Evolutionary conservation across 1,284 basidiomycete species (phyloP), one percentile per base, ranked within the genome.

Genomic region (Bondarzewia mesenterica): DNA sequence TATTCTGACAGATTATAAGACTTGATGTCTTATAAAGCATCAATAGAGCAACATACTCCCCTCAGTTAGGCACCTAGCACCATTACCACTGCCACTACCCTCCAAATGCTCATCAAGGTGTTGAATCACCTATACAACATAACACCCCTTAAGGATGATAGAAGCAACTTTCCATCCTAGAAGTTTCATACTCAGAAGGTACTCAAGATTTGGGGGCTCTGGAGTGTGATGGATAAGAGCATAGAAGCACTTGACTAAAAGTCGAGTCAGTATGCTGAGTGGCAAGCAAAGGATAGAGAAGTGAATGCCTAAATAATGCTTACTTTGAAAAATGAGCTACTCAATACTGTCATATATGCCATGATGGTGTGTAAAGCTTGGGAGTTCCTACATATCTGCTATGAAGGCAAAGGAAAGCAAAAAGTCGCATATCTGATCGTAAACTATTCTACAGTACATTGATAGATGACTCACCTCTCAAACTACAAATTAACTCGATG

Each of bases 131-230:
- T 57, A 6, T 50, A 50, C 47, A 49, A 58, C 47, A 43, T 58
- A n/a, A 20, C 44, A 7, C 42, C 37, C 14, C 52, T 58, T 8
- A 48, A 54, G 23, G 47, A 57, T 27, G 45, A 57, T 15, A 52
- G 55, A n/a, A 50, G 44, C 18, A 58, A 57, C 55, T 58, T 52
- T 48, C 46, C 46, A n/a, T 51, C 42, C 7, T 59, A 54, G 56
- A 59, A 56, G 42, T 52, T 37, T 44, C 41, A 50, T 15, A 50
- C 53, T 25, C 26, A 26, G 6, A 54, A 38, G 16, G 38, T 59
- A 22, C 50, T 58, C n/a, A 40, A 57, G n/a, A 20, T 53, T 14
- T 48, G 42, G 4, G 44, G 46, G 1, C 42, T 57, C 2, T 49
- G 46, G 47, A n/a, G 12, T 2, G 22, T 56, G 7, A 48, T 54